phyloP scores from a whole-genome alignment of 495 filamentous ascomycete genomes.

The Parachaetomium inaequale region DNA sequence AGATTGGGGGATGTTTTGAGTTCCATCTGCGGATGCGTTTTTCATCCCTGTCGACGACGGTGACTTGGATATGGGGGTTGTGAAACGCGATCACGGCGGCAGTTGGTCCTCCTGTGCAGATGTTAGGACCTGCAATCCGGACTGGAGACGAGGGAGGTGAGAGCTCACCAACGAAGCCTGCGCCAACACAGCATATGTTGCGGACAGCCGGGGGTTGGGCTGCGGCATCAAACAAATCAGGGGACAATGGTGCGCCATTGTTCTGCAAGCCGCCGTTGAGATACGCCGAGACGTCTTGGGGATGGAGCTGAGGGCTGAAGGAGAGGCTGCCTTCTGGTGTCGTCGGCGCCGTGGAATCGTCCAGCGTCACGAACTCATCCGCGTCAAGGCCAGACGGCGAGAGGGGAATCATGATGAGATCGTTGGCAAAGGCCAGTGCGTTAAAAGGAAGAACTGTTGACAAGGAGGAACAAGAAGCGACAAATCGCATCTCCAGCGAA shows the following conservation, averaged over 20 bases:
- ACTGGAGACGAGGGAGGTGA: no score
- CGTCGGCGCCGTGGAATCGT: slow-evolving; percentile 4
- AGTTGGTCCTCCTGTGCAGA: background rate
- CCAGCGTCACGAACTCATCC: background rate
- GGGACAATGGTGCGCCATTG: no score
- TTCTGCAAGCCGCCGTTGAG: no score
- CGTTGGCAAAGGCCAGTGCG: no score
- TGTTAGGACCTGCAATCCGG: background rate
- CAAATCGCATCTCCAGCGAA: no score
- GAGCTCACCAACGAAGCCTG: slow-evolving; percentile 2
- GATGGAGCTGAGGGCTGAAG: background rate
- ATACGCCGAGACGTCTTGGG: background rate
- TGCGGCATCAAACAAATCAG: background rate
- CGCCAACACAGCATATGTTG: slow-evolving; percentile 2
- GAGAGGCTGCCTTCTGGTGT: slow-evolving; percentile 1
- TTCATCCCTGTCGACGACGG: slow-evolving; percentile 6
- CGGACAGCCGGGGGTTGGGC: background rate
- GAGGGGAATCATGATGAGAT: no score
- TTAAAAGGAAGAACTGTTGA: no score
- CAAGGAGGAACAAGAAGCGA: no score
- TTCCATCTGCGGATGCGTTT: slow-evolving; percentile 1
- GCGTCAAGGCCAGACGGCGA: background rate
- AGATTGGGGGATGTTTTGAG: background rate
- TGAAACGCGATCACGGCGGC: slow-evolving; percentile 2
- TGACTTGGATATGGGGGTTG: background rate